These are phyloP conservation scores for Dissophora ornata DNA, from an alignment of 192 early-diverging fungal species.

Conservation along the genomic window DNA sequence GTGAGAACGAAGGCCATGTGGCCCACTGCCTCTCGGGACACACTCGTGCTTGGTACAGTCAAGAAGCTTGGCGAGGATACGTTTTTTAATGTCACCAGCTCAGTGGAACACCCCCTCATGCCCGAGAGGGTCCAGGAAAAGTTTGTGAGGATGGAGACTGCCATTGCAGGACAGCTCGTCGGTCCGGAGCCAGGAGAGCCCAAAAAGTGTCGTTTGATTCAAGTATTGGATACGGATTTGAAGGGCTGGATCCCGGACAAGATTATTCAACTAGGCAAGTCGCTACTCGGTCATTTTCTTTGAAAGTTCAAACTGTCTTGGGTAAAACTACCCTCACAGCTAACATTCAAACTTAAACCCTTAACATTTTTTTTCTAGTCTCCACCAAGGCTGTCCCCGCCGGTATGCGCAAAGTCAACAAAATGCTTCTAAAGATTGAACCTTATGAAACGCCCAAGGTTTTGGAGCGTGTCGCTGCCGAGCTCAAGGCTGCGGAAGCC, in stretches of 20 bases:
- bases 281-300: too few relatives aligned
- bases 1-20: constrained; percentile 46
- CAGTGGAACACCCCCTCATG: constrained; percentile 42
- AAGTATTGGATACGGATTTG: constrained; percentile 48
- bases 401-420: constrained; percentile 47
- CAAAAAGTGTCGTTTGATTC: constrained; percentile 38
- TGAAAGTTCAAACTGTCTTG: too few relatives aligned
- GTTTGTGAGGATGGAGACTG: constrained; percentile 49
- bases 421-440: constrained; percentile 3
- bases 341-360: too few relatives aligned
- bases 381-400: constrained; percentile 50
- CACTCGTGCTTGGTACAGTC: constrained; percentile 34
- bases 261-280: constrained; percentile 45
- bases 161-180: constrained; percentile 47
- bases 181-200: constrained; percentile 39
- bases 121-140: constrained; percentile 39
- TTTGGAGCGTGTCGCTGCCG: background rate
- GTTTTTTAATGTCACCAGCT: constrained; percentile 28
- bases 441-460: constrained; percentile 28
- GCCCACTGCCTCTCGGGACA: constrained; percentile 46
- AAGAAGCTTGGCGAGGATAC: constrained; percentile 39
- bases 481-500: background rate
- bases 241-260: constrained; percentile 57
- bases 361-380: too few relatives aligned
- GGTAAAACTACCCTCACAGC: too few relatives aligned